Evolutionary conservation across 257 asterid species (phyloP), one percentile per base, ranked within the genome.

Genomic region (Leonotis leonurus): DNA sequence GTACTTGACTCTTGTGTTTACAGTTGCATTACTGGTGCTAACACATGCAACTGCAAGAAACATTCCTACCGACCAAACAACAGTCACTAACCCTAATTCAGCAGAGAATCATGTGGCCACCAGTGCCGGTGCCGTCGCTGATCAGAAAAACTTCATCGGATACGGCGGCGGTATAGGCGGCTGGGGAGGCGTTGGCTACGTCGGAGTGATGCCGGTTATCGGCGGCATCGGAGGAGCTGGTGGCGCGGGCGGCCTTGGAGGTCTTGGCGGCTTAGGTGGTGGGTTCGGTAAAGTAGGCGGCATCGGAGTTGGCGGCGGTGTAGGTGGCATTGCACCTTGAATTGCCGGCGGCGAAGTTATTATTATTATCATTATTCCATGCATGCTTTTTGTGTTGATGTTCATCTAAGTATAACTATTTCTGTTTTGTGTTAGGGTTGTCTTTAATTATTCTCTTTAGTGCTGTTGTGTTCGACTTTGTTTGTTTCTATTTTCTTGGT

Each of bases 131-230:
- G 79, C 32, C 40, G 67, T 77, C 0, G 72, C 26, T 36, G 95
- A 84, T 44, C 56, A 82, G 81, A 87, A 87, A 68, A 82, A 84
- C 69, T 80, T 87, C 56, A 75, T 84, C n/a, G 30, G 78, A 0
- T 79, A 71, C 33, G 89, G 89, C 2, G 92, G 91, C 26, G 92
- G 91, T 11, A 9, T 80, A 2, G 95, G 93, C 16, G 84, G 80
- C 35, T 77, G 81, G 79, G 83, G 74, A 4, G 86, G 86, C 11
- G 64, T 72, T 2, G 81, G 94, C 40, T 71, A 46, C 9, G 73
- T 71, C 3, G 88, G 88, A 13, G 73, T 82, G 53, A 26, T 82
- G 39, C 89, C 89, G 27, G 48, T 65, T 6, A 51, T 81, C 20
- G 86, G 86, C 2, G 86, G 81, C n/a, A 21, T 43, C 6, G 85